These are phyloP conservation scores for Macroventuria anomochaeta DNA, from an alignment of 2,329 filamentous ascomycete genomes.

Conservation along the genomic window DNA sequence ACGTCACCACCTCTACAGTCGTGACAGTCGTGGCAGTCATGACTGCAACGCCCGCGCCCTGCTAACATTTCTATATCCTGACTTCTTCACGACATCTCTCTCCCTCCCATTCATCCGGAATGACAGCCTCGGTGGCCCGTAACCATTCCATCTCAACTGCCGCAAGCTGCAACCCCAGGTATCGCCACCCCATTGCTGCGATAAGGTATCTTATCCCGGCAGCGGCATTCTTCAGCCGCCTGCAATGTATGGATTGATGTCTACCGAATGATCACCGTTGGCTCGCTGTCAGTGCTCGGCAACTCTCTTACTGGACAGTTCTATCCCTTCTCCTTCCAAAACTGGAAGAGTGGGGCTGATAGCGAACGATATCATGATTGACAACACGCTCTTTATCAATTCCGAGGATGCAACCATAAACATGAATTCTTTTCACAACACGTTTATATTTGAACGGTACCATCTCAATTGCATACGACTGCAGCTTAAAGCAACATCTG, in stretches of 20 bases:
- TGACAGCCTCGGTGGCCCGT: no score
- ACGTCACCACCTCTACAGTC: no score
- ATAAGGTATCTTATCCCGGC: conserved; percentile 1
- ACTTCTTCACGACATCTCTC: no score
- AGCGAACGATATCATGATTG: conserved; percentile 4
- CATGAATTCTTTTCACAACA: not conserved
- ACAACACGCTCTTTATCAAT: not conserved
- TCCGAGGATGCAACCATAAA: not conserved
- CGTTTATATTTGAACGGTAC: not conserved
- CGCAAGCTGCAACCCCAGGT: not conserved
- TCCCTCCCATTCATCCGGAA: no score
- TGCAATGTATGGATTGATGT: conserved; percentile 2
- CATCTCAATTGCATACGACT: not conserved
- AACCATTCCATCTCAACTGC: no score
- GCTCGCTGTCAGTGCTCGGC: not conserved
- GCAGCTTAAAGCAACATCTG: not conserved
- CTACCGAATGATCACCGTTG: not conserved
- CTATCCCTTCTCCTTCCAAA: conserved; percentile 6
- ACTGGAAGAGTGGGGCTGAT: conserved; percentile 11
- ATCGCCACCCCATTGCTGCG: not conserved
- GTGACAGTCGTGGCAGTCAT: no score
- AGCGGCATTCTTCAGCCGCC: conserved; percentile 2
- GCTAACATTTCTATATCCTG: no score
- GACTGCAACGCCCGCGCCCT: no score
- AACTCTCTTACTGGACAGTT: conserved; percentile 3